Percentiles rank a stretch among this genome's conserved stretches.
phyloP scores from a whole-genome alignment of 495 filamentous ascomycete genomes.

The Diplogelasinospora grovesii region DNA sequence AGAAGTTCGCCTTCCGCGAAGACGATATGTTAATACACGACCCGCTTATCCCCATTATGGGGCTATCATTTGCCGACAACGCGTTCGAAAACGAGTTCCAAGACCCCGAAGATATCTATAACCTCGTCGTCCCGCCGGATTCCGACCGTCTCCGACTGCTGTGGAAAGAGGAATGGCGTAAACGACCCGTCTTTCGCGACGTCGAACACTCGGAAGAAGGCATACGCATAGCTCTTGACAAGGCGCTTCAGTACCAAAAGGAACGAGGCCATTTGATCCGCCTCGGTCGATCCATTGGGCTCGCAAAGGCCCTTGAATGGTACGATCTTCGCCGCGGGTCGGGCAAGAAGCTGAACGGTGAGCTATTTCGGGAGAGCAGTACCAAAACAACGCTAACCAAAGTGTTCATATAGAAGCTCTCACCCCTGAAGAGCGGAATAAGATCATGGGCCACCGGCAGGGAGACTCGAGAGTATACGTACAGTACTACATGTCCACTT shows the following conservation, averaged over 20 bases:
- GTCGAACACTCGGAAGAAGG: neutral
- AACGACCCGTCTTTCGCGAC: neutral
- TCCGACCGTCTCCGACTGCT: neutral
- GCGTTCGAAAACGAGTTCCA: neutral
- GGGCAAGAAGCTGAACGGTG: conserved; percentile 1
- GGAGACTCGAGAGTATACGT: neutral
- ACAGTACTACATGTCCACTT: neutral
- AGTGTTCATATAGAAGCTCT: neutral
- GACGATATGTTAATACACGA: neutral
- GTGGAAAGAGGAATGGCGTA: neutral
- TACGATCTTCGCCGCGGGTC: neutral
- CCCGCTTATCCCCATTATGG: neutral
- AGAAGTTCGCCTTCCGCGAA: conserved; percentile 1
- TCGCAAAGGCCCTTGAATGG: neutral
- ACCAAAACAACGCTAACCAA: neutral
- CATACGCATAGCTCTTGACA: neutral
- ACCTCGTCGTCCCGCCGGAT: neutral
- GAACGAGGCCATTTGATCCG: neutral
- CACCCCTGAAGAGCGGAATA: neutral
- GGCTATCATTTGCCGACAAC: neutral
- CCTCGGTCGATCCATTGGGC: neutral
- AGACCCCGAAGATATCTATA: conserved; percentile 1
- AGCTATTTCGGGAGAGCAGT: neutral
- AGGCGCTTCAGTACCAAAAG: neutral
- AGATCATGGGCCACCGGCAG: conserved; percentile 1